Conservation (phyloP, 2,329 filamentous ascomycete genomes). For the Penicillium crustosum region DNA sequence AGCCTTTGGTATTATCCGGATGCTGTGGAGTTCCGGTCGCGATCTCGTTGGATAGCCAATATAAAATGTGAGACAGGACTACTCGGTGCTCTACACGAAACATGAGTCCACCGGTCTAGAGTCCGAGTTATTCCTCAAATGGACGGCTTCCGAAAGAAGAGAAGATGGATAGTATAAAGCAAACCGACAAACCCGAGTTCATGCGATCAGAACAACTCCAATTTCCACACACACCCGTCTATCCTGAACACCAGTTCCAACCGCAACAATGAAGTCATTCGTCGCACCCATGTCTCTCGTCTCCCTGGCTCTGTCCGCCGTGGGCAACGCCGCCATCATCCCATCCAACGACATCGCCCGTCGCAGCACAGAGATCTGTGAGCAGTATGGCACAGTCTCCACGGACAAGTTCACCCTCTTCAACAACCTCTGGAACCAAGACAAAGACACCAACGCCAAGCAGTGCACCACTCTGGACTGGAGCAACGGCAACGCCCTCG, state of each 20-base stretch:
- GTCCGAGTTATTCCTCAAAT: background rate
- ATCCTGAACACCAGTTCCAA: background rate
- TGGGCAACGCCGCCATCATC: conserved; percentile 26
- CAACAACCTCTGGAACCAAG: conserved; percentile 55
- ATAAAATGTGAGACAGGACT: conserved; percentile 19
- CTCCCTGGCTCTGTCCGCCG: conserved; percentile 21
- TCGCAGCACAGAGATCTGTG: conserved; percentile 39
- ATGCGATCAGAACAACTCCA: background rate
- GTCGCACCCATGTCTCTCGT: conserved; percentile 21
- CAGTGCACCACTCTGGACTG: conserved; percentile 48
- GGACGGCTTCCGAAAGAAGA: background rate
- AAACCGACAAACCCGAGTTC: background rate
- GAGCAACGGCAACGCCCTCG: conserved; percentile 35
- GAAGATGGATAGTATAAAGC: conserved; percentile 2
- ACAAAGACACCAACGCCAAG: conserved; percentile 36
- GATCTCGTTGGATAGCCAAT: background rate
- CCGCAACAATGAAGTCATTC: conserved; percentile 31
- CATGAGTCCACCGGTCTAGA: background rate
- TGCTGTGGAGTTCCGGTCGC: conserved; percentile 7
- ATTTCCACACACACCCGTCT: background rate
- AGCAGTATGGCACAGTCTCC: conserved; percentile 39
- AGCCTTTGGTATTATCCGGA: conserved; percentile 2
- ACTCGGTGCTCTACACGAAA: conserved; percentile 22
- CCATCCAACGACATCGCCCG: conserved; percentile 15
- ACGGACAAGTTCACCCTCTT: conserved; percentile 51